These are phyloP conservation scores for Ustilago nuda DNA, from an alignment of 1,284 basidiomycete species.

Conservation along the genomic window DNA sequence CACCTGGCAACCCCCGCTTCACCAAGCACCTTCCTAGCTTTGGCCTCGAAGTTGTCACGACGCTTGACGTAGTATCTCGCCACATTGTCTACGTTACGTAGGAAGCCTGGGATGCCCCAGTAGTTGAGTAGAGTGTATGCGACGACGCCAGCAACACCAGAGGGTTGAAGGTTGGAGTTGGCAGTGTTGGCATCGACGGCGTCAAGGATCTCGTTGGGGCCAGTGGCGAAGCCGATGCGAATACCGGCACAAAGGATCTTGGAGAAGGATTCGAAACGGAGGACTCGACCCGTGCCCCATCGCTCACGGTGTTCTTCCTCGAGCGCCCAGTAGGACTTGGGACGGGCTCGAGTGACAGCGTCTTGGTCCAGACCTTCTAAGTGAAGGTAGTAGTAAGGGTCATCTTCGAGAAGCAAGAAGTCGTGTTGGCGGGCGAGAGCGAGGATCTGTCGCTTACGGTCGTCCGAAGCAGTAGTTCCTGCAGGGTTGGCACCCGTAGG, in stretches of 20 bases:
- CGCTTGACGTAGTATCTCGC: constrained; percentile 83
- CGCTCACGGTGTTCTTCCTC: constrained; percentile 58
- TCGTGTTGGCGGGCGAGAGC: constrained; percentile 72
- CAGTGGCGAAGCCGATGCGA: constrained; percentile 81
- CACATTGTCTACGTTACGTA: constrained; percentile 77
- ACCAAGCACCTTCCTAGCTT: constrained; percentile 80
- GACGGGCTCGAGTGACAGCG: constrained; percentile 49
- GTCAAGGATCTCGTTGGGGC: constrained; percentile 79
- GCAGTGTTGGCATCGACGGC: constrained; percentile 79
- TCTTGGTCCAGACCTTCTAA: constrained; percentile 63
- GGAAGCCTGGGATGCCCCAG: constrained; percentile 79
- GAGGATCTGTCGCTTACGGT: constrained; percentile 83
- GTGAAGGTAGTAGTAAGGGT: constrained; percentile 65
- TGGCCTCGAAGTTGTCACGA: constrained; percentile 82
- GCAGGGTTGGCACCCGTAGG: constrained; percentile 69
- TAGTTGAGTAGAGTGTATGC: constrained; percentile 77
- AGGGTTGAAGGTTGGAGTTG: constrained; percentile 81
- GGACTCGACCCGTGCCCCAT: constrained; percentile 63
- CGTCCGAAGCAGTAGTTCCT: constrained; percentile 69
- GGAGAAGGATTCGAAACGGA: constrained; percentile 73
- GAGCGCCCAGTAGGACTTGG: constrained; percentile 61
- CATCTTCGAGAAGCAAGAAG: constrained; percentile 59
- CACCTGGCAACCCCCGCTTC: constrained; percentile 72
- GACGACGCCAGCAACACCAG: constrained; percentile 79
- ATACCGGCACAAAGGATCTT: constrained; percentile 71